phyloP scores from a whole-genome alignment of 2,329 filamentous ascomycete genomes.

The Stemphylium beticola region DNA sequence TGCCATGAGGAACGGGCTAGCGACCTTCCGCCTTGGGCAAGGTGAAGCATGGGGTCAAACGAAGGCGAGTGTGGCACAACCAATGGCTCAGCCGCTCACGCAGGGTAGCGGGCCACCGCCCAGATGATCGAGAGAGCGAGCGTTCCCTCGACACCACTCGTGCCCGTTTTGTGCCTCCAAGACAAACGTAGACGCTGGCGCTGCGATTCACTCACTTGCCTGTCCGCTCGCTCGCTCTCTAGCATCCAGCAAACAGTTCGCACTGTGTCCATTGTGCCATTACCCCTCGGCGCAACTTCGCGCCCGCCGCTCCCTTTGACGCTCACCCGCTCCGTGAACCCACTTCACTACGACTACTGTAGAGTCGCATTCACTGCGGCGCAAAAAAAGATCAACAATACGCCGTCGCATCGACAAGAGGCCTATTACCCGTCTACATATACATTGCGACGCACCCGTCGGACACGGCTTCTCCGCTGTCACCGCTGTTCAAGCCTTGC shows the following conservation, averaged over 20 bases:
- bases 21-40: constrained; percentile 22
- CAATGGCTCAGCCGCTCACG: constrained; percentile 26
- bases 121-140: background rate
- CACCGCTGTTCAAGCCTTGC: constrained; percentile 35
- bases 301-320: constrained; percentile 34
- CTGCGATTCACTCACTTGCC: constrained; percentile 26
- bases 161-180: constrained; percentile 19
- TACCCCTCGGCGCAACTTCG: constrained; percentile 21
- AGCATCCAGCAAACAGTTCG: constrained; percentile 19
- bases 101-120: constrained; percentile 14
- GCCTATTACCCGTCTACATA: constrained; percentile 17
- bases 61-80: constrained; percentile 11
- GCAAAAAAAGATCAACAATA: constrained; percentile 15
- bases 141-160: constrained; percentile 36
- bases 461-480: constrained; percentile 28
- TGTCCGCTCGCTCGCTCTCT: constrained; percentile 22
- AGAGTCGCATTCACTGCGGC: constrained; percentile 23
- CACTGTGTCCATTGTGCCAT: constrained; percentile 17
- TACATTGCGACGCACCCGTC: constrained; percentile 19
- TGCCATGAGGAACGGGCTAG: constrained; percentile 35
- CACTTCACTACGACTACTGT: constrained; percentile 6
- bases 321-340: background rate
- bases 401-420: constrained; percentile 4
- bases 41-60: constrained; percentile 30
- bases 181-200: constrained; percentile 38